Conservation (phyloP, 352 stramenopile species). For the Peronospora destructor region DNA sequence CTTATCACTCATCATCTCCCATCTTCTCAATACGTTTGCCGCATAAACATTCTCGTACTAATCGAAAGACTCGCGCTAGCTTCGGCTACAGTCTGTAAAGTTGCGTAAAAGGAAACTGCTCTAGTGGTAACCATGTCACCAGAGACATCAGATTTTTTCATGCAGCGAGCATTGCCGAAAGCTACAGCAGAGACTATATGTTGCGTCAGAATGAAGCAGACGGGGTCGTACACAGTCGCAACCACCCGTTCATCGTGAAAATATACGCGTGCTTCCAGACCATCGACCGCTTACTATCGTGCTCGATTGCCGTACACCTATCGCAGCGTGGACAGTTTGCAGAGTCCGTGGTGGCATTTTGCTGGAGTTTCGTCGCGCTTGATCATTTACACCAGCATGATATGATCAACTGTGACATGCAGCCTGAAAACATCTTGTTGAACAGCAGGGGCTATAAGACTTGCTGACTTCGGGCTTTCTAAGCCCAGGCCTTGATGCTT, state of each 20-base stretch:
- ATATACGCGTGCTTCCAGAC: slow-evolving; percentile 87
- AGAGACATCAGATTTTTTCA: slow-evolving; percentile 57
- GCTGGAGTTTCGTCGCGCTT: slow-evolving; percentile 81
- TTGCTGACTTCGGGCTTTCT: slow-evolving; percentile 88
- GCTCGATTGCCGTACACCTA: slow-evolving; percentile 78
- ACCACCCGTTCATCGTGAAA: slow-evolving; percentile 90
- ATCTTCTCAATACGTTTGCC: no score
- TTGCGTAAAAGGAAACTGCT: slow-evolving; percentile 9
- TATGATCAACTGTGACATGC: slow-evolving; percentile 87
- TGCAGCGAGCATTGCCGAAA: slow-evolving; percentile 68
- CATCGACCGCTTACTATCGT: slow-evolving; percentile 63
- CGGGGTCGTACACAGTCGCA: slow-evolving; percentile 80
- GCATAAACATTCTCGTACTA: no score
- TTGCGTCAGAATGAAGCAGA: slow-evolving; percentile 72
- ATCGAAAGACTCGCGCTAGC: no score
- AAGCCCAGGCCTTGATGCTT: slow-evolving; percentile 65
- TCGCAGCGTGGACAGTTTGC: slow-evolving; percentile 61
- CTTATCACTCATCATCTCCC: no score
- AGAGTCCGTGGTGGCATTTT: slow-evolving; percentile 80
- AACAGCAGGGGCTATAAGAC: slow-evolving; percentile 73
- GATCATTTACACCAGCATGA: slow-evolving; percentile 64
- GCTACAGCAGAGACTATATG: slow-evolving; percentile 71
- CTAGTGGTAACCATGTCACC: slow-evolving; percentile 14
- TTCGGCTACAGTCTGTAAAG: no score
- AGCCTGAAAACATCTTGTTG: slow-evolving; percentile 89